A percentile compares a stretch with the other conserved stretches of the same genome.
phyloP scores from a whole-genome alignment of 345 rosid genomes.

The Salix exigua region DNA sequence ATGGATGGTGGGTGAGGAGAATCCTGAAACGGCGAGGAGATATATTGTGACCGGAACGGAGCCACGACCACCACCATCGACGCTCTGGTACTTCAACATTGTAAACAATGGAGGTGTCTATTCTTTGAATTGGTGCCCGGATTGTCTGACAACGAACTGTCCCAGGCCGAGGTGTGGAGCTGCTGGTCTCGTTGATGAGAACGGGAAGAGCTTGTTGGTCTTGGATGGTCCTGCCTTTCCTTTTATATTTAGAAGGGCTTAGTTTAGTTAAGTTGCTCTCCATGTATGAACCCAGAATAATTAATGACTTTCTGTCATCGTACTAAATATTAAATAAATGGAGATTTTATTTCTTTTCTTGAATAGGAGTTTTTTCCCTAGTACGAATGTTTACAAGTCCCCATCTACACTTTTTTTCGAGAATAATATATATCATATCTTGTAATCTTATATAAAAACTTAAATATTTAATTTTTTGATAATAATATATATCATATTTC shows the following conservation, averaged over 20 bases:
- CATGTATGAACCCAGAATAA: too few relatives aligned
- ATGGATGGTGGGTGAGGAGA: constrained; percentile 14
- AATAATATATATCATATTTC: too few relatives aligned
- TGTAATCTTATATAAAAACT: fast-evolving
- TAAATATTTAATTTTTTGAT: too few relatives aligned
- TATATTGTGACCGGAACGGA: constrained; percentile 10
- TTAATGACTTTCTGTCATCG: too few relatives aligned
- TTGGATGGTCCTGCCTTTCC: constrained; percentile 18
- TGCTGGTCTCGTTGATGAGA: constrained; percentile 4
- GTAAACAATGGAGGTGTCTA: constrained; percentile 7
- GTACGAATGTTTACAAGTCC: too few relatives aligned
- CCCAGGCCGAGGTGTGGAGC: constrained; percentile 11
- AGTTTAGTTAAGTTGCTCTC: neutral
- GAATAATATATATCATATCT: too few relatives aligned
- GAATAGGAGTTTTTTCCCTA: too few relatives aligned
- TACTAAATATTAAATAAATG: too few relatives aligned
- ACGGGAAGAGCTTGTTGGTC: neutral
- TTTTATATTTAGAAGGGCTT: constrained; percentile 6
- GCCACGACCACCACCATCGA: neutral
- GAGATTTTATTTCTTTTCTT: too few relatives aligned
- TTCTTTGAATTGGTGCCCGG: constrained; percentile 5
- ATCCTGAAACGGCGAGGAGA: constrained; percentile 10
- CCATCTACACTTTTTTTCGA: too few relatives aligned
- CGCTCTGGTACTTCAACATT: constrained; percentile 9
- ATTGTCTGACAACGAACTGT: neutral